Evolutionary conservation across 495 filamentous ascomycete genomes (phyloP).

Genomic region (Tuber aestivum): DNA sequence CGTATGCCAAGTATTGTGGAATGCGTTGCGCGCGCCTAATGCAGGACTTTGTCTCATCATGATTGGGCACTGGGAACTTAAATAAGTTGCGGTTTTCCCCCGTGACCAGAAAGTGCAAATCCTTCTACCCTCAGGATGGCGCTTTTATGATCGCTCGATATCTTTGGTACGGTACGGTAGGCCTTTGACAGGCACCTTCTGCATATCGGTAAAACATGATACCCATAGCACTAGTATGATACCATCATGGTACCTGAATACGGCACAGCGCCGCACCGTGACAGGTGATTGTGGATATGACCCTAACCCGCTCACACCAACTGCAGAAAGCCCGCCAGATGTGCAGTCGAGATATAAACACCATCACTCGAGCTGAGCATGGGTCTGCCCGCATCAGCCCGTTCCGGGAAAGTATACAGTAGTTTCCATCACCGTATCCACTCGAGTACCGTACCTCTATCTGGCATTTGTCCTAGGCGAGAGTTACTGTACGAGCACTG

Average conservation of each 20-base stretch:
- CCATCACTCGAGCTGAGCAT: background rate
- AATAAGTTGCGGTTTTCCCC: background rate
- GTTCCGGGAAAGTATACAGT: background rate
- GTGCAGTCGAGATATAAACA: too few relatives aligned
- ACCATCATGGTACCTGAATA: too few relatives aligned
- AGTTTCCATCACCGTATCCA: too few relatives aligned
- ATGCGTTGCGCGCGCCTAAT: background rate
- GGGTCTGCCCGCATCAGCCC: background rate
- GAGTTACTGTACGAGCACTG: too few relatives aligned
- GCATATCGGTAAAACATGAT: background rate
- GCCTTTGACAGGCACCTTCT: background rate
- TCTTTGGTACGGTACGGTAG: background rate
- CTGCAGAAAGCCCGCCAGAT: too few relatives aligned
- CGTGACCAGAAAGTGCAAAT: background rate
- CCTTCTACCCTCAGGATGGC: background rate
- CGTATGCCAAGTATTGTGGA: background rate
- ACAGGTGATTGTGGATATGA: too few relatives aligned
- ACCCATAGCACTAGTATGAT: too few relatives aligned
- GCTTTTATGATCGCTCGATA: background rate
- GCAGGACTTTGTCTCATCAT: background rate
- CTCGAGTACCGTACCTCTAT: too few relatives aligned
- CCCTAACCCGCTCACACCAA: too few relatives aligned
- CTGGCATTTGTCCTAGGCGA: too few relatives aligned
- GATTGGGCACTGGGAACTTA: background rate
- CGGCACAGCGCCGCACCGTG: too few relatives aligned